phyloP scores from a whole-genome alignment of 331 rosid species.

The Spiraea crenata region DNA sequence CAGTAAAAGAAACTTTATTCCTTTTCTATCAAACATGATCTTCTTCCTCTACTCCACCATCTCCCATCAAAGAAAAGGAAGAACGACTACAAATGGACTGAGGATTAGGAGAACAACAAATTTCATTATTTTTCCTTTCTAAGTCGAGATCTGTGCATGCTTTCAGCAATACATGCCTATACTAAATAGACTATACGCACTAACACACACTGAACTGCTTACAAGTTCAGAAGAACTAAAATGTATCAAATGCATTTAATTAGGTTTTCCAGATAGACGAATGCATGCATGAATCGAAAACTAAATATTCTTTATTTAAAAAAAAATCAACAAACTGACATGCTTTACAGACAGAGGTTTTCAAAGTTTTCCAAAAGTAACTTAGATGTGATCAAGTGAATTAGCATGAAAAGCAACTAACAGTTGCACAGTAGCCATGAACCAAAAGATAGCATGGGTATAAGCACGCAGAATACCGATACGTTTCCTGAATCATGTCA shows the following conservation, averaged over 20 bases:
- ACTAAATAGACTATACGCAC: not conserved
- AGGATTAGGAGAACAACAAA: not conserved
- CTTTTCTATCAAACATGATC: not conserved
- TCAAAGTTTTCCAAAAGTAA: conserved; percentile 1
- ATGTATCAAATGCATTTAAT: not conserved
- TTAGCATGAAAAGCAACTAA: not conserved
- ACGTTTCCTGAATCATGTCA: not conserved
- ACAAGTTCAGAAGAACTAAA: not conserved
- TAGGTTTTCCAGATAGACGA: not conserved
- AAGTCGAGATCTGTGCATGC: not conserved
- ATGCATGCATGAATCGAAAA: not conserved
- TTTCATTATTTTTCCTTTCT: not conserved
- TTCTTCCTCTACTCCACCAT: not conserved
- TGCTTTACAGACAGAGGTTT: not conserved
- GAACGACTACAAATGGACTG: not conserved
- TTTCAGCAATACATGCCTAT: not conserved
- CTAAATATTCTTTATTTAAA: not conserved
- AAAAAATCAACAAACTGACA: not conserved
- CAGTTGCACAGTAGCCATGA: not conserved
- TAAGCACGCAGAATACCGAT: not conserved
- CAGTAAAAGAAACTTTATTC: not conserved
- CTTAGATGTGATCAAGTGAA: not conserved
- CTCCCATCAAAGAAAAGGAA: not conserved
- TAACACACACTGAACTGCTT: not conserved
- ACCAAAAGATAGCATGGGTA: not conserved